Evolutionary conservation across 331 rosid species (phyloP), one percentile per base, ranked within the genome.

Genomic region (Quercus lobata): DNA sequence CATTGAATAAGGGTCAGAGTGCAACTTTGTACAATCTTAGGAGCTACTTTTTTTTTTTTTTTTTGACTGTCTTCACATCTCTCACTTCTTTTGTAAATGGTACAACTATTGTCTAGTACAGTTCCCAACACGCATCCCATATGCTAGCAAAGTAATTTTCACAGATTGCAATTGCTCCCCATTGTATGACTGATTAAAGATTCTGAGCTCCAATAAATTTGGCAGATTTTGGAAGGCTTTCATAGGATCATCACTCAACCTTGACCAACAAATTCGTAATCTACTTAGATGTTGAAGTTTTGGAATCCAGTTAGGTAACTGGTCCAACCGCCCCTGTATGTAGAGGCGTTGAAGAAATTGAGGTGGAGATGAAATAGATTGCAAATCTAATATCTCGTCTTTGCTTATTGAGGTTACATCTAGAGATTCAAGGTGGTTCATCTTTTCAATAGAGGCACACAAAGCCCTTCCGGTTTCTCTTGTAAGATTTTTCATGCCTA

Each of bases 371-470:
- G 34, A 37, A 29, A 79, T 35, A 19, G 72, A 21, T 17, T 44
- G 29, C 71, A 60, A 35, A 57, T 61, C 58, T 18, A 71, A 41
- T 2, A 14, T 27, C 21, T 32, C 30, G 4, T 78, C 56, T 78
- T 74, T 69, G 37, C 12, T 30, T 15, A 46, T 27, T 5, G 78
- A 65, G 25, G 52, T 5, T 6, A 85, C 17, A 19, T 55, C 25
- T 7, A 85, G 81, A 27, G 82, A 75, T 73, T 85, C 74, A 68
- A 85, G 63, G 46, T 7, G 11, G 11, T 37, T 37, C 46, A 37
- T 37, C 46, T 37, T 37, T 37, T 37, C 46, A 37, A 37, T 37
- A 7, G 46, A 37, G 46, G 46, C 11, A 37, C 46, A 37, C 46
- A 37, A 37, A 37, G 46, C 46, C 46, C 3, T 37, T 7, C 3